Conservation (phyloP, 441 rosid genomes). For the Arabidopsis hybrid region DNA sequence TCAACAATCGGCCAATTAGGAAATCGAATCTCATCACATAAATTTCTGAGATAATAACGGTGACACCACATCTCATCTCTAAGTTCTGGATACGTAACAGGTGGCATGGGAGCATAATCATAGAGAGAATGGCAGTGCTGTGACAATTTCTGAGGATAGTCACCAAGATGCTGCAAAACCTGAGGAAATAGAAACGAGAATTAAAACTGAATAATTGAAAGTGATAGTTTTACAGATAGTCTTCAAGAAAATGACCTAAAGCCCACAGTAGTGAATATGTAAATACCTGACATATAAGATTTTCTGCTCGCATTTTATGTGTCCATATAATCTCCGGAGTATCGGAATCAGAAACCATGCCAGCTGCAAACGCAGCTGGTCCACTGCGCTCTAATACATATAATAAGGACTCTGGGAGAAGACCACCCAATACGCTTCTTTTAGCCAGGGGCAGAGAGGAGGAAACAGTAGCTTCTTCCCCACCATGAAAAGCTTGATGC, state of each 20-base stretch:
- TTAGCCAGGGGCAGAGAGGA: constrained; percentile 97
- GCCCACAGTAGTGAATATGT: constrained; percentile 25
- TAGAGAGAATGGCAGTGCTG: constrained; percentile 97
- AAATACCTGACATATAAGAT: constrained; percentile 93
- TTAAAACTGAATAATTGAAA: constrained; percentile 23
- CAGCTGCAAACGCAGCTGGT: constrained; percentile 97
- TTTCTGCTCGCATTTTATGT: constrained; percentile 99
- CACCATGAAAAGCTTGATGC: constrained; percentile 99
- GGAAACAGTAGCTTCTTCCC: constrained; percentile 99
- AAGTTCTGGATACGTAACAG: constrained; percentile 98
- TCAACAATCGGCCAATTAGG: constrained; percentile 99
- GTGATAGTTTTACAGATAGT: constrained; percentile 20
- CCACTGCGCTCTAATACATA: constrained; percentile 99
- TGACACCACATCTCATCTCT: constrained; percentile 99
- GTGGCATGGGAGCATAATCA: constrained; percentile 99
- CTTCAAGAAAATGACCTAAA: constrained; percentile 37
- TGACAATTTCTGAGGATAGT: constrained; percentile 95
- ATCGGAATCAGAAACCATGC: constrained; percentile 99
- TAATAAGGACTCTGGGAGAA: constrained; percentile 96
- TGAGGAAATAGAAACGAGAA: constrained; percentile 45
- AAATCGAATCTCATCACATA: constrained; percentile 96
- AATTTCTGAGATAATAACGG: constrained; percentile 94
- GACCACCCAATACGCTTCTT: constrained; percentile 99
- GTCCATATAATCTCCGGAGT: constrained; percentile 99
- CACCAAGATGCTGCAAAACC: constrained; percentile 99